A percentile compares a stretch with the other conserved stretches of the same genome.
Evolutionary conservation across 2,329 filamentous ascomycete species (phyloP).

Genomic region (Aspergillus carbonarius): DNA sequence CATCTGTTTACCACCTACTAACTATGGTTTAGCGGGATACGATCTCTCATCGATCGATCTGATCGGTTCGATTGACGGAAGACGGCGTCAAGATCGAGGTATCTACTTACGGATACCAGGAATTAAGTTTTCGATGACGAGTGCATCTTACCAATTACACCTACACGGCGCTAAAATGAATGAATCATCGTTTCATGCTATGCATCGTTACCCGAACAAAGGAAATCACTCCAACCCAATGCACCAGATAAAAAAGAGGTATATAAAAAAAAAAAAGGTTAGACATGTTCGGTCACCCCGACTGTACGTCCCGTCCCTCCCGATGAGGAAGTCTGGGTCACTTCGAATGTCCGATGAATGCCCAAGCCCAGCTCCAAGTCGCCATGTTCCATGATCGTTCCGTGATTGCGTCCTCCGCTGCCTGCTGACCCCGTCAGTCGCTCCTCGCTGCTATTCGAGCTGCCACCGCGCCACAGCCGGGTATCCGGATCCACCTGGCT

Average conservation of each 20-base stretch:
- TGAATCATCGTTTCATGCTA: too few relatives aligned
- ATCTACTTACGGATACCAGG: too few relatives aligned
- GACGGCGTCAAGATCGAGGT: too few relatives aligned
- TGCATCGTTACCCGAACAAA: background rate
- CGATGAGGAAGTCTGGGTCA: slow-evolving; percentile 23
- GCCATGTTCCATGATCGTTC: background rate
- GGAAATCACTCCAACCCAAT: background rate
- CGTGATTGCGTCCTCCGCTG: background rate
- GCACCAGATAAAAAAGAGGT: background rate
- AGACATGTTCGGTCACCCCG: background rate
- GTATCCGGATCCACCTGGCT: slow-evolving; percentile 20
- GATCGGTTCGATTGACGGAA: too few relatives aligned
- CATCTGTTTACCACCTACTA: too few relatives aligned
- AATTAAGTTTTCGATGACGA: too few relatives aligned
- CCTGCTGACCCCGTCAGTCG: slow-evolving; percentile 20
- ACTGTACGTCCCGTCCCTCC: background rate
- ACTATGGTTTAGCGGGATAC: too few relatives aligned
- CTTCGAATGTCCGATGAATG: slow-evolving; percentile 32
- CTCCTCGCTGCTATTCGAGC: slow-evolving; percentile 30
- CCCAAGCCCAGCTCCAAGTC: slow-evolving; percentile 22
- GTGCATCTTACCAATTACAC: too few relatives aligned
- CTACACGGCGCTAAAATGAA: too few relatives aligned
- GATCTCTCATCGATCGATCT: too few relatives aligned
- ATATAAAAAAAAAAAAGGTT: too few relatives aligned
- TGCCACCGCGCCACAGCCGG: slow-evolving; percentile 15